A percentile compares a stretch with the other conserved stretches of the same genome.
Evolutionary conservation across 2,329 filamentous ascomycete genomes (phyloP).

Genomic region (Septoria petroselini): DNA sequence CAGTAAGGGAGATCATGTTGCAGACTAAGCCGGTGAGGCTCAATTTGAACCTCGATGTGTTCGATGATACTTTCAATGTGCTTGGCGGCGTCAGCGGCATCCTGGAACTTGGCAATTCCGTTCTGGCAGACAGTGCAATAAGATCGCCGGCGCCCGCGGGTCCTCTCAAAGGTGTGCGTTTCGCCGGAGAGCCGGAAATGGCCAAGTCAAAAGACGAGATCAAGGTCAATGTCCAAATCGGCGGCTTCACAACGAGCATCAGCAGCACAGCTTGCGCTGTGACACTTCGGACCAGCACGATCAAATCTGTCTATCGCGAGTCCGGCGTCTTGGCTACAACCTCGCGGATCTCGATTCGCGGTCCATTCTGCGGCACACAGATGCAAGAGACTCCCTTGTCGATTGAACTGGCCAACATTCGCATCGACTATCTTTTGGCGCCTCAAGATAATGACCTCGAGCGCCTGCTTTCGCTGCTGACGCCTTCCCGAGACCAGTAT

Average conservation of each 20-base stretch:
- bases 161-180: slow-evolving; percentile 54
- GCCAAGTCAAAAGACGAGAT: slow-evolving; percentile 35
- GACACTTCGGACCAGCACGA: slow-evolving; percentile 70
- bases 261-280: slow-evolving; percentile 74
- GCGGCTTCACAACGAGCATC: slow-evolving; percentile 72
- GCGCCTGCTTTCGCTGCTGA: slow-evolving; percentile 77
- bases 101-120: slow-evolving; percentile 80
- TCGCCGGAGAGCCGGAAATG: slow-evolving; percentile 46
- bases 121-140: slow-evolving; percentile 61
- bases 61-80: slow-evolving; percentile 84
- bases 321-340: slow-evolving; percentile 70
- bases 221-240: slow-evolving; percentile 75
- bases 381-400: slow-evolving; percentile 41
- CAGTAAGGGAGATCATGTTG: slow-evolving; percentile 53
- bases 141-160: slow-evolving; percentile 37
- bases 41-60: slow-evolving; percentile 69
- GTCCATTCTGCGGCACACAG: slow-evolving; percentile 52
- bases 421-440: slow-evolving; percentile 67
- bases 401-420: slow-evolving; percentile 44
- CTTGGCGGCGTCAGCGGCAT: slow-evolving; percentile 91
- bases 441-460: slow-evolving; percentile 80
- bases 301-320: slow-evolving; percentile 75
- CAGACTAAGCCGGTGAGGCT: slow-evolving; percentile 74
- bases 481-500: slow-evolving; percentile 86
- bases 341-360: slow-evolving; percentile 69